Percentiles rank a stretch among this genome's conserved stretches.
These are phyloP conservation scores for Lichtheimia hyalospora DNA, from an alignment of 371 early-diverging fungal species.

Conservation along the genomic window DNA sequence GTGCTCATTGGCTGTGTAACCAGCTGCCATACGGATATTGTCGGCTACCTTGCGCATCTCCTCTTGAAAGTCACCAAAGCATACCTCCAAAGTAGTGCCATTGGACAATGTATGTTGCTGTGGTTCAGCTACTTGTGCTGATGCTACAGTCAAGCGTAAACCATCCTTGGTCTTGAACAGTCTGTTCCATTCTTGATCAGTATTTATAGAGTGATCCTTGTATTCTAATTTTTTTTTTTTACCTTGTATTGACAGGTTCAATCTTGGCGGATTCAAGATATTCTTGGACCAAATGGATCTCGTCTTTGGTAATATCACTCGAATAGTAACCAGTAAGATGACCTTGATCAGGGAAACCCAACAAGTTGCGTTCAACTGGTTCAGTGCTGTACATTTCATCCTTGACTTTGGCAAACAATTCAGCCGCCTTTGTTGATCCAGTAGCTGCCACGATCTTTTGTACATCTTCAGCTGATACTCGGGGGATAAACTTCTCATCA, in stretches of 20 bases:
- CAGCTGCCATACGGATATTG: slow-evolving; percentile 43
- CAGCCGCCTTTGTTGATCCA: slow-evolving; percentile 20
- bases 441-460: slow-evolving; percentile 39
- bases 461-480: slow-evolving; percentile 32
- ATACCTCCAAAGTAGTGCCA: slow-evolving; percentile 39
- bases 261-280: slow-evolving; percentile 41
- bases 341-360: slow-evolving; percentile 64
- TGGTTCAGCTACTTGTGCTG: slow-evolving; percentile 29
- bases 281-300: slow-evolving; percentile 50
- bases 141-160: slow-evolving; percentile 32
- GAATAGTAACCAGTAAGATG: slow-evolving; percentile 62
- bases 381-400: slow-evolving; percentile 41
- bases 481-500: slow-evolving; percentile 66
- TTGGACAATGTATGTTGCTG: slow-evolving; percentile 22
- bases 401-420: slow-evolving; percentile 28
- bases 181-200: slow-evolving; percentile 8
- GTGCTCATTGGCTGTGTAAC: slow-evolving; percentile 52
- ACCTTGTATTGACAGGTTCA: slow-evolving; percentile 39
- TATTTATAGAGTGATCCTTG: background rate
- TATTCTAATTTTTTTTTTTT: background rate
- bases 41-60: slow-evolving; percentile 45
- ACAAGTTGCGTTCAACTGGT: slow-evolving; percentile 37
- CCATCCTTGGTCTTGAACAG: slow-evolving; percentile 42
- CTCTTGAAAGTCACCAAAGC: slow-evolving; percentile 49
- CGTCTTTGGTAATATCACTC: slow-evolving; percentile 47